These are phyloP conservation scores for Lipomyces mesembrius DNA, from an alignment of 805 yeast species.

Conservation along the genomic window DNA sequence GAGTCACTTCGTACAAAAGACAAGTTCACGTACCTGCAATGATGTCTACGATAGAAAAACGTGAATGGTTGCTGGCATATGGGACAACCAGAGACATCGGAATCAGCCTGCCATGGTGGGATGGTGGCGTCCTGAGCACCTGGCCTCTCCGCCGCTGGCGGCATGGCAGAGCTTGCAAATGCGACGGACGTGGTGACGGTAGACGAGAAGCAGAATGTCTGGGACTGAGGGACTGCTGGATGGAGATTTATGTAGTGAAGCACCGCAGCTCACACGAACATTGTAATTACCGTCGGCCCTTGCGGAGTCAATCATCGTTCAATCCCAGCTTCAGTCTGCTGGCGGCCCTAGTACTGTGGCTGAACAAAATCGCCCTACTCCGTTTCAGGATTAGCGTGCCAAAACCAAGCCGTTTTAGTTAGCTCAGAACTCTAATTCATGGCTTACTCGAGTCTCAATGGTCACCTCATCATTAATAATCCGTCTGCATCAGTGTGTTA, in stretches of 20 bases:
- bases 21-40: conserved; percentile 58
- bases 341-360: too few species aligned
- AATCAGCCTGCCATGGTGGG: conserved; percentile 71
- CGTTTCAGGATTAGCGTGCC: not conserved
- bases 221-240: not conserved
- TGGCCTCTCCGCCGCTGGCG: conserved; percentile 15
- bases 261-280: not conserved
- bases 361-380: not conserved
- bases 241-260: not conserved
- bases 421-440: not conserved
- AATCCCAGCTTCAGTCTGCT: too few species aligned
- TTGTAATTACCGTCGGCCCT: not conserved
- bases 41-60: conserved; percentile 75
- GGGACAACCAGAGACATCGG: conserved; percentile 56
- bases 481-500: too few species aligned
- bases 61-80: conserved; percentile 60
- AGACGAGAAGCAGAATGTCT: not conserved
- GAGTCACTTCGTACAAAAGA: not conserved
- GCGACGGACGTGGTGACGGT: conserved; percentile 16
- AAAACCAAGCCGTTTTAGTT: not conserved
- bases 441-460: not conserved
- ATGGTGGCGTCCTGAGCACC: conserved; percentile 12
- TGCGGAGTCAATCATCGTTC: not conserved
- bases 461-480: too few species aligned
- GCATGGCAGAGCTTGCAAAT: conserved; percentile 7